These are phyloP conservation scores for Metarhizium sp. DNA, from an alignment of 2,329 filamentous ascomycete genomes.

Conservation along the genomic window DNA sequence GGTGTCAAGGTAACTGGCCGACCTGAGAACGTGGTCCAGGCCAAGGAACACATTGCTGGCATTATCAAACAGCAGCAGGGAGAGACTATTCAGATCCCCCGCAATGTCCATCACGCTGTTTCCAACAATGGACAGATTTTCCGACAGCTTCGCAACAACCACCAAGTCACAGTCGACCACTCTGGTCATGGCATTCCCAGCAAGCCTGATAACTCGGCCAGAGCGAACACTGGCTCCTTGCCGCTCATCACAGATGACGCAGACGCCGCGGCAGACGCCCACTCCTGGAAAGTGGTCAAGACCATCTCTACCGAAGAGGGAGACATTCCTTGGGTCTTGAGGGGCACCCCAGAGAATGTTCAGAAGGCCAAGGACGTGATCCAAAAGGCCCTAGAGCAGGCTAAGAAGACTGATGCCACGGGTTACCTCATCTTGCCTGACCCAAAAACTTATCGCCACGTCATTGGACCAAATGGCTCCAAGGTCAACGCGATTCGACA, in stretches of 20 bases:
- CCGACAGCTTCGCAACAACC: constrained; percentile 76
- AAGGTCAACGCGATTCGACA: constrained; percentile 91
- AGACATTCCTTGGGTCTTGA: constrained; percentile 83
- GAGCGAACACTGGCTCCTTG: constrained; percentile 53
- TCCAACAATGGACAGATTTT: constrained; percentile 90
- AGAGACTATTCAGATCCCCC: constrained; percentile 77
- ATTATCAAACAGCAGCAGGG: constrained; percentile 80
- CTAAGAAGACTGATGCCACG: constrained; percentile 58
- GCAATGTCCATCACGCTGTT: constrained; percentile 72
- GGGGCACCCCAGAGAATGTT: constrained; percentile 67
- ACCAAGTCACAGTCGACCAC: constrained; percentile 87
- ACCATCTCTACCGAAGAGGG: constrained; percentile 50
- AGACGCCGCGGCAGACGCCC: constrained; percentile 51
- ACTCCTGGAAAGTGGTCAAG: constrained; percentile 80
- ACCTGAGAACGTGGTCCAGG: constrained; percentile 69
- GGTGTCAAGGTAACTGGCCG: constrained; percentile 79
- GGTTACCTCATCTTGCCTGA: constrained; percentile 89
- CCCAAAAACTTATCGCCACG: constrained; percentile 77
- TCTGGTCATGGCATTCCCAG: constrained; percentile 68
- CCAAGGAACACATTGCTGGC: constrained; percentile 73
- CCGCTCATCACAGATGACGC: constrained; percentile 92
- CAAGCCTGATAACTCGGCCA: constrained; percentile 48
- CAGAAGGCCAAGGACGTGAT: constrained; percentile 72
- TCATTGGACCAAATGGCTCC: constrained; percentile 80
- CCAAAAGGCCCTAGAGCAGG: constrained; percentile 62